Base-by-base conservation (phyloP, 2,329 filamentous ascomycete species). In the Xylariaceae sp. region DNA sequence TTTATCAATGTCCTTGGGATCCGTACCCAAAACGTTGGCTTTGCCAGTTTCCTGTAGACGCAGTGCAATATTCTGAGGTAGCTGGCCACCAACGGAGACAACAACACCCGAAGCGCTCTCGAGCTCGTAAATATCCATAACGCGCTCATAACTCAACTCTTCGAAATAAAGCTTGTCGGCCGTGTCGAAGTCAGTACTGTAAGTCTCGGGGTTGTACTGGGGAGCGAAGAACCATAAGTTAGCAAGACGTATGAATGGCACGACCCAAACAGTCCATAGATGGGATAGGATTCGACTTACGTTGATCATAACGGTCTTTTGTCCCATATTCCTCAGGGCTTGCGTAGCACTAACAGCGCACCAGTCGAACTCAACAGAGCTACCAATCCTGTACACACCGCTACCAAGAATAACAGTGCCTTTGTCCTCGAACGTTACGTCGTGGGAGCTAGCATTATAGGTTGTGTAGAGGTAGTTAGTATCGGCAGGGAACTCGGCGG, bases 291-390 rank as follows among this genome's bases (percentile, higher is more conserved):
- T 39, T 53, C 42, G 53, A 74, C 77, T 78, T 73, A 81, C 79
- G 68, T 97, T 97, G 68, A 99, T 94, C 89, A 97, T 95, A 55
- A 96, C 85, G 32, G 94, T 97, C 85, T 96, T 96, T 79, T 96
- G 88, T 63, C 91, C 91, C 79, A 95, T 89, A 58, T 86, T 79
- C 66, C 86, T 84, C 60, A 97, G 80, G 42, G 90, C 88, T 59
- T 89, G 80, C 8, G 91, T 91, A 60, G 91, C 88, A 67, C 91
- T 94, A 58, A 96, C 91, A 60, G 91, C 91, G 71, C 92, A 97
- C 92, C 92, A 97, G 74, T 99, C 92, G 70, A 99, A 99, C 74
- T 99, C 94, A 50, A 99, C 94, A 5, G 91, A 96, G 75, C 87
- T 92, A 67, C 94, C 94, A 70, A 97, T 99, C 70, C 94, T 85